A percentile compares a stretch with the other conserved stretches of the same genome.
These are phyloP conservation scores for Backusella tuberculispora DNA, from an alignment of 192 early-diverging fungal genomes.

Conservation along the genomic window DNA sequence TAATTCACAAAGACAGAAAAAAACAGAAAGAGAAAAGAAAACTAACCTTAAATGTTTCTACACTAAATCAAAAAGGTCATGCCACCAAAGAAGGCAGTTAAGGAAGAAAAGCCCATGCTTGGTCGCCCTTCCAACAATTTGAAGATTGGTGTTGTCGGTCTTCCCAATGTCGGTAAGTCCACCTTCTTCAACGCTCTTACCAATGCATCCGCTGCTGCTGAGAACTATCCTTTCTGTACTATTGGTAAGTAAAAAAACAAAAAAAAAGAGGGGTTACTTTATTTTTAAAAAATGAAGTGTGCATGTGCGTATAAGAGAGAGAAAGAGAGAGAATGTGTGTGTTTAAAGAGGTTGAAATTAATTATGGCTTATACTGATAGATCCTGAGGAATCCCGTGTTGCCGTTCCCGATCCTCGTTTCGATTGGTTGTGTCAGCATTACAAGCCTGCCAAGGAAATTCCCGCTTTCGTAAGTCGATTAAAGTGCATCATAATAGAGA, in stretches of 20 bases:
- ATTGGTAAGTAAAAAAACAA: conserved; percentile 54
- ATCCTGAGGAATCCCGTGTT: conserved; percentile 90
- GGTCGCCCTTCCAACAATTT: conserved; percentile 88
- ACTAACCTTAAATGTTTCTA: neutral
- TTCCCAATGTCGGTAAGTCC: conserved; percentile 97
- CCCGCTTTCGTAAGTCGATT: conserved; percentile 60
- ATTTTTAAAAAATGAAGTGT: neutral
- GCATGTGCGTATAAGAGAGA: neutral
- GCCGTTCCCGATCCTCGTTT: conserved; percentile 90
- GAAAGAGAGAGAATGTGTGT: neutral
- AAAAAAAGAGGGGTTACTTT: neutral
- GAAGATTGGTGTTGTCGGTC: conserved; percentile 94
- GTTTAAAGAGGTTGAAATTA: neutral
- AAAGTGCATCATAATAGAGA: conserved; percentile 42
- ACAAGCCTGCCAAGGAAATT: conserved; percentile 66
- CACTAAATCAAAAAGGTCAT: conserved; percentile 48
- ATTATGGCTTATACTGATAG: conserved; percentile 45
- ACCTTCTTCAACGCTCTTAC: conserved; percentile 87
- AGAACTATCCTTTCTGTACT: conserved; percentile 99
- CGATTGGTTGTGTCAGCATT: conserved; percentile 76
- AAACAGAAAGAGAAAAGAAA: conserved; percentile 7
- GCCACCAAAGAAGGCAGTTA: conserved; percentile 81
- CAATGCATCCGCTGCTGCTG: conserved; percentile 69
- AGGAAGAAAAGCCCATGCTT: conserved; percentile 76
- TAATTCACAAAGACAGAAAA: neutral